A percentile compares a stretch with the other conserved stretches of the same genome.
Conservation (phyloP, 2,329 filamentous ascomycete species). For the Claviceps lovelessii region DNA sequence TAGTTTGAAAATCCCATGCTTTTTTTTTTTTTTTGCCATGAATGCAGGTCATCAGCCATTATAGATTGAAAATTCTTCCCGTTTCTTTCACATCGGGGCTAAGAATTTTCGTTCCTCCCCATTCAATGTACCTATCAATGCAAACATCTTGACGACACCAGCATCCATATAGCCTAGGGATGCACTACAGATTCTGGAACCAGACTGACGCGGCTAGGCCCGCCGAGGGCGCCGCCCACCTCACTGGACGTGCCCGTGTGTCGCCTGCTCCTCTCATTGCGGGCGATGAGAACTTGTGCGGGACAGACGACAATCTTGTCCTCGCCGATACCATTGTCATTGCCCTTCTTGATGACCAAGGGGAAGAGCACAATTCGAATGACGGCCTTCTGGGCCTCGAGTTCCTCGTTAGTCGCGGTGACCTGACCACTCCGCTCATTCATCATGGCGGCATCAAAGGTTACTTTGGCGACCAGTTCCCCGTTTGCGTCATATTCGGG, state of each 20-base stretch:
- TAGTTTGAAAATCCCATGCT: neutral
- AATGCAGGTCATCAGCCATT: neutral
- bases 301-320: slow-evolving; percentile 93
- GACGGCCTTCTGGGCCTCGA: slow-evolving; percentile 60
- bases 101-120: too few species aligned
- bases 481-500: slow-evolving; percentile 91
- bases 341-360: slow-evolving; percentile 87
- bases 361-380: slow-evolving; percentile 93
- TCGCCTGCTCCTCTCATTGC: slow-evolving; percentile 26
- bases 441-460: slow-evolving; percentile 90
- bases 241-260: slow-evolving; percentile 36
- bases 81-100: neutral
- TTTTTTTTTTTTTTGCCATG: neutral
- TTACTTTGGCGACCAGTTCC: slow-evolving; percentile 72
- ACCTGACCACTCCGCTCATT: slow-evolving; percentile 67
- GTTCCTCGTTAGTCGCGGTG: slow-evolving; percentile 52
- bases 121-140: too few species aligned
- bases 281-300: slow-evolving; percentile 76
- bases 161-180: slow-evolving; percentile 12
- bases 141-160: too few species aligned
- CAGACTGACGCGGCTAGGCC: slow-evolving; percentile 24
- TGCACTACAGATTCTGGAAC: slow-evolving; percentile 20
- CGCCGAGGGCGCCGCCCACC: slow-evolving; percentile 30
- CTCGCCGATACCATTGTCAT: slow-evolving; percentile 73
- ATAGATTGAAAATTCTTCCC: neutral